phyloP scores from a whole-genome alignment of 768 basidiomycete species.

The Chalciporus piperatus region DNA sequence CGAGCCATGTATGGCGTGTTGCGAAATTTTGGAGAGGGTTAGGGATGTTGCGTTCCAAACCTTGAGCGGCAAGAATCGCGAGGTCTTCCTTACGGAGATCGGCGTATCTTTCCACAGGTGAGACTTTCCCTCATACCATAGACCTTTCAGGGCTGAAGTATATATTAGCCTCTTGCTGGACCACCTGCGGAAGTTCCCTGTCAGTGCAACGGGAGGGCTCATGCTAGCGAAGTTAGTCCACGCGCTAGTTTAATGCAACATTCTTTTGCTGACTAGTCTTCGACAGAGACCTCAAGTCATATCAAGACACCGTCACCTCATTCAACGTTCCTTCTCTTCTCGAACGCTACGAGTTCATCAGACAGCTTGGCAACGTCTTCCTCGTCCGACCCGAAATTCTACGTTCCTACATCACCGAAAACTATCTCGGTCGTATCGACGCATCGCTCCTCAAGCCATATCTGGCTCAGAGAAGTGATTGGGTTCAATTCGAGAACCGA shows the following conservation, averaged over 20 bases:
- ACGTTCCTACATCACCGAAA: constrained; percentile 92
- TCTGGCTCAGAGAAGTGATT: constrained; percentile 87
- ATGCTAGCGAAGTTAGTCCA: constrained; percentile 91
- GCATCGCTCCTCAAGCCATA: constrained; percentile 84
- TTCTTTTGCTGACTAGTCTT: neutral
- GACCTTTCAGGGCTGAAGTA: constrained; percentile 10
- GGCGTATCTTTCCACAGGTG: constrained; percentile 93
- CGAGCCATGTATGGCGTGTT: constrained; percentile 85
- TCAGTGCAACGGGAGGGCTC: constrained; percentile 93
- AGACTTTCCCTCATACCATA: constrained; percentile 4
- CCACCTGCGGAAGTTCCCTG: constrained; percentile 93
- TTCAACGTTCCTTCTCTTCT: constrained; percentile 81
- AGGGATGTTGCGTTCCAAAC: constrained; percentile 71
- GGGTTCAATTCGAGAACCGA: constrained; percentile 79
- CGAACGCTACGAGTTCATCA: constrained; percentile 97
- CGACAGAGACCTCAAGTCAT: constrained; percentile 88
- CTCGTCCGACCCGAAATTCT: constrained; percentile 94
- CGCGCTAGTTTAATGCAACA: neutral
- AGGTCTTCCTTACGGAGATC: constrained; percentile 89
- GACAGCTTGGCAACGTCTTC: constrained; percentile 96
- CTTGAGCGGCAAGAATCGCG: constrained; percentile 89
- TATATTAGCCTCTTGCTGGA: constrained; percentile 76
- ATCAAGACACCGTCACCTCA: constrained; percentile 85
- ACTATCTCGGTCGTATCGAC: constrained; percentile 91
- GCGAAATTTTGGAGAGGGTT: constrained; percentile 80